Evolutionary conservation across 31 red algal species (phyloP).

Genomic region (Asparagopsis taxiformis): DNA sequence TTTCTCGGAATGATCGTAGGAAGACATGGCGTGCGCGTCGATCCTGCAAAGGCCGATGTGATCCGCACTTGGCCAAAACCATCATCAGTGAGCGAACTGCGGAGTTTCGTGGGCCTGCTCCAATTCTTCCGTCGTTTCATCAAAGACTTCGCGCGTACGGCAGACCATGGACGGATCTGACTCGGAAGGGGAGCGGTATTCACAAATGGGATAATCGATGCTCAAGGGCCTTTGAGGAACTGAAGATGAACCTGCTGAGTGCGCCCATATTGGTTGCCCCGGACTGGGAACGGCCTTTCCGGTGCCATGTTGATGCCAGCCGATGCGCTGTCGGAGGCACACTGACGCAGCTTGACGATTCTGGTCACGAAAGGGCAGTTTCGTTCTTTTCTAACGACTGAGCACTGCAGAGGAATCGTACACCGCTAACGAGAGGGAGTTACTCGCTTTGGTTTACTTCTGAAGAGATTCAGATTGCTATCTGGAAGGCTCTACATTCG

Average conservation of each 20-base stretch:
- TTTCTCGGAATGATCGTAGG: background rate
- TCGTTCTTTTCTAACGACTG: background rate
- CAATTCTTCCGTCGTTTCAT: slow-evolving; percentile 3
- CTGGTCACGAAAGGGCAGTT: background rate
- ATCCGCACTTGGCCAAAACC: background rate
- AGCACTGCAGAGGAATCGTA: background rate
- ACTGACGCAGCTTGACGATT: background rate
- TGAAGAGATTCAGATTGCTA: background rate
- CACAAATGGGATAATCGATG: background rate
- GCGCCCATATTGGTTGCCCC: background rate
- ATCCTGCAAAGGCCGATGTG: background rate
- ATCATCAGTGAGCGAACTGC: background rate
- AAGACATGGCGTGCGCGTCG: background rate
- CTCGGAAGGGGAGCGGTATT: background rate
- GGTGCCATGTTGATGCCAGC: background rate
- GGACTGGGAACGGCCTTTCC: background rate
- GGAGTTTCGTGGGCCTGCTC: background rate
- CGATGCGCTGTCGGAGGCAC: background rate
- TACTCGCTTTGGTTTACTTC: background rate
- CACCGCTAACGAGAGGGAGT: background rate
- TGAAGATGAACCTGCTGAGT: background rate
- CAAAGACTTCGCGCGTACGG: background rate
- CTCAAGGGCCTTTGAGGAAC: background rate
- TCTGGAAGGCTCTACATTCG: background rate
- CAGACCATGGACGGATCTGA: slow-evolving; percentile 4